Evolutionary conservation across 371 early-diverging fungal species (phyloP).

Genomic region (Rhizomucor pusillus): DNA sequence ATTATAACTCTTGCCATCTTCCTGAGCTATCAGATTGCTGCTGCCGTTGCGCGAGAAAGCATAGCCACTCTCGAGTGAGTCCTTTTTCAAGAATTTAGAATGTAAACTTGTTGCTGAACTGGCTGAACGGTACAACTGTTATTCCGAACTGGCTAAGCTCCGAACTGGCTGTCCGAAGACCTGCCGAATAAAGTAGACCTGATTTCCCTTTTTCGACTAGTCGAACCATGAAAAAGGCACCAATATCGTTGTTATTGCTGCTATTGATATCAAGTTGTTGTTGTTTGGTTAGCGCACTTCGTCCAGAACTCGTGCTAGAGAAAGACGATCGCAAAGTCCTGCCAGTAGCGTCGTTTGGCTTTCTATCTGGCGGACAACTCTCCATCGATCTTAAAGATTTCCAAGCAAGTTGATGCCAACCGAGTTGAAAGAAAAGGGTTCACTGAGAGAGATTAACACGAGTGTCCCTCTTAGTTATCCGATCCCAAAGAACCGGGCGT

Average conservation of each 20-base stretch:
- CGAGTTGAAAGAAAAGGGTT: neutral
- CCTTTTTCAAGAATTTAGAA: too few relatives aligned
- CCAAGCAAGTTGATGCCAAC: conserved; percentile 25
- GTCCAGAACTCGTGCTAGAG: conserved; percentile 35
- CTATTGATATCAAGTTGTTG: too few relatives aligned
- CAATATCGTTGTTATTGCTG: neutral
- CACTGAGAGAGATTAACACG: neutral
- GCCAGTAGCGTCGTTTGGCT: conserved; percentile 49
- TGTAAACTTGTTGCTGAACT: too few relatives aligned
- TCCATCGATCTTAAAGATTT: conserved; percentile 34
- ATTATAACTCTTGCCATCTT: too few relatives aligned
- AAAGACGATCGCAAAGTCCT: conserved; percentile 41
- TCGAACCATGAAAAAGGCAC: neutral
- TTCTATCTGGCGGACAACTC: conserved; percentile 44
- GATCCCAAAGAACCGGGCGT: conserved; percentile 16
- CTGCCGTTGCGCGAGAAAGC: too few relatives aligned
- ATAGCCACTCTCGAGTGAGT: too few relatives aligned
- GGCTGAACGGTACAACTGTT: too few relatives aligned
- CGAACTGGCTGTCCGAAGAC: too few relatives aligned
- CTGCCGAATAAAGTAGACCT: too few relatives aligned
- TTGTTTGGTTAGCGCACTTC: neutral
- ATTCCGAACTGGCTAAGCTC: too few relatives aligned
- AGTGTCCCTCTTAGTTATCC: conserved; percentile 3
- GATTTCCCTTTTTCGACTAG: too few relatives aligned
- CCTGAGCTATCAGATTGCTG: too few relatives aligned